Base-by-base conservation (phyloP, 1,284 basidiomycete genomes). In the Cronartium quercuum region DNA sequence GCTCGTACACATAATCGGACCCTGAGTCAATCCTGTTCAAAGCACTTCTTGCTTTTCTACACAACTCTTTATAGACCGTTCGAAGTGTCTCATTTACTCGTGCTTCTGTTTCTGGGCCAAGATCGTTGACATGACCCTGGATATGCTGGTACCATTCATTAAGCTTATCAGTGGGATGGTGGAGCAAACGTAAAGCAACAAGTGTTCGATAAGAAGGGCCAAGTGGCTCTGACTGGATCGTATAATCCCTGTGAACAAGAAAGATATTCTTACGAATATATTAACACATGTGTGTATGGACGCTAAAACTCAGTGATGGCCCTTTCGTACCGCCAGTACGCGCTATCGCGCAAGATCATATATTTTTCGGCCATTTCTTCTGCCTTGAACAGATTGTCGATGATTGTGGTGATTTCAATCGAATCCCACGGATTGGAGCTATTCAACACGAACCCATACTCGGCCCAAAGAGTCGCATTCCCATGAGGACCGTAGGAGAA, bases 361-460 rank as follows among this genome's bases (percentile, higher is more conserved):
- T 51, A 62, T 24, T 64, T 71, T 35, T 55, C 35, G 9, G 40
- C 15, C 35, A 4, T 12, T 79, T 79, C 7, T 76, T 6, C 62
- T 68, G 40, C 1, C 1, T 78, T 76, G 40, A 80, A 79, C 42
- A 80, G 37, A 10, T 58, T 66, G 29, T 77, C 65, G 42, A 80
- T 44, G 6, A 64, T 65, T 6, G 41, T 38, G 15, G 78, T 78
- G 7, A 79, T 57, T 24, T 78, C 77, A 38, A 80, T 69, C 0
- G 74, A 75, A 57, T 78, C 78, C 76, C 78, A 78, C 1, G 58
- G 65, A 76, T 80, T 80, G 7, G 35, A 63, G n/a, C 42, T 41
- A 1, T 78, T 77, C 2, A 79, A 60, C 0, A 76, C 70, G 71
- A 80, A 80, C 2, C 79, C 80, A 55, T 80, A 80, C 42, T 80